Evolutionary conservation across 2,329 filamentous ascomycete species (phyloP).

Genomic region (Penicillium sp.): DNA sequence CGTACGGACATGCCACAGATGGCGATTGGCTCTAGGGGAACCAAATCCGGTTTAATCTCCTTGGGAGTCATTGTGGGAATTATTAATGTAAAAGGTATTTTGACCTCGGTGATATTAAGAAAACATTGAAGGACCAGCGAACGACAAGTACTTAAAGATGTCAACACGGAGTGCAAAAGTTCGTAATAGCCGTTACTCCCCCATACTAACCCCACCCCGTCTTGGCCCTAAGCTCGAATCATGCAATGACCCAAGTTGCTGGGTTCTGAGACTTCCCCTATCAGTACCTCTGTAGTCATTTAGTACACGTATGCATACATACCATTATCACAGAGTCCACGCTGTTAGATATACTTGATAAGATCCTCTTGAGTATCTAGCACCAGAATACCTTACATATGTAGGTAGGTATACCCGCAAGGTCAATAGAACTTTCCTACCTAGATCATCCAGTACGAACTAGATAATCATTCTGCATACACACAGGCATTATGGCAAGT

Average conservation of each 20-base stretch:
- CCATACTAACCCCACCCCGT: background rate
- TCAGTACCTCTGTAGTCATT: background rate
- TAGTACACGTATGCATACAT: background rate
- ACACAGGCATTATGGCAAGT: background rate
- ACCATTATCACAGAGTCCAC: background rate
- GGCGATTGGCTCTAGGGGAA: constrained; percentile 3
- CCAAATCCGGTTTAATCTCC: background rate
- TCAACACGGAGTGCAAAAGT: background rate
- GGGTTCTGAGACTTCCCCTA: background rate
- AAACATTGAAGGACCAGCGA: background rate
- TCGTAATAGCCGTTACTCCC: background rate
- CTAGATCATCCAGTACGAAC: background rate
- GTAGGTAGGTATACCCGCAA: background rate
- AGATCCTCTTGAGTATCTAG: background rate
- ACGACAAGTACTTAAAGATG: background rate
- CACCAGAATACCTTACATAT: background rate
- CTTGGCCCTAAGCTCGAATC: background rate
- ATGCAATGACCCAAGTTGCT: background rate
- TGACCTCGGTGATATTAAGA: background rate
- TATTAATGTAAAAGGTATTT: background rate
- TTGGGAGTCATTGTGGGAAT: background rate
- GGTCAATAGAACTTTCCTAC: background rate
- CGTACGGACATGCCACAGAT: constrained; percentile 16
- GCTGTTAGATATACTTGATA: background rate
- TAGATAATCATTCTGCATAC: background rate